Percentiles rank a stretch among this genome's conserved stretches.
These are phyloP conservation scores for Colletotrichum tofieldiae DNA, from an alignment of 2,329 filamentous ascomycete species.

Conservation along the genomic window DNA sequence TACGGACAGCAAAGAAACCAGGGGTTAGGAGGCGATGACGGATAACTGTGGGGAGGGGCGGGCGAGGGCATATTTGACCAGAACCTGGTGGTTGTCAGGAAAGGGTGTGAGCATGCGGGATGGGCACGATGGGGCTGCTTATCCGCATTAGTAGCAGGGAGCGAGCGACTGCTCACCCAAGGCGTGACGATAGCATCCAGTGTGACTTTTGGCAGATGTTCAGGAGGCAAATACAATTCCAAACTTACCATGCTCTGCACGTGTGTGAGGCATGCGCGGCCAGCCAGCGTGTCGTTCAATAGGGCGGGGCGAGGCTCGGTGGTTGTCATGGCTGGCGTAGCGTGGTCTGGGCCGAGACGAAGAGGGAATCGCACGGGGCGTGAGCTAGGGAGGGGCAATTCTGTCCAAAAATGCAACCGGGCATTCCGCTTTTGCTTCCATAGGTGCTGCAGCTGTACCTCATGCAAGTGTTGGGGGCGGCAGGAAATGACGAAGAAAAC, in stretches of 20 bases:
- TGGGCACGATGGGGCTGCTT: too few relatives aligned
- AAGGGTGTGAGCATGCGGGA: too few relatives aligned
- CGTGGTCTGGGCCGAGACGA: background rate
- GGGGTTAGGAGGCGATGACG: background rate
- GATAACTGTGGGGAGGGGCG: background rate
- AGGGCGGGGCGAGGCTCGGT: background rate
- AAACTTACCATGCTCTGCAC: too few relatives aligned
- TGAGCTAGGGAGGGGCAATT: background rate
- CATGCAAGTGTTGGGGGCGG: background rate
- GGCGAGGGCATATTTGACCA: constrained; percentile 18
- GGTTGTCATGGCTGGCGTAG: background rate
- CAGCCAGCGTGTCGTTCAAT: background rate
- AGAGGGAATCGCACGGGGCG: background rate
- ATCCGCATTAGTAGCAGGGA: too few relatives aligned
- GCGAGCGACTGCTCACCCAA: too few relatives aligned
- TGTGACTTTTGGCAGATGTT: too few relatives aligned
- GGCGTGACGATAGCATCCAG: too few relatives aligned
- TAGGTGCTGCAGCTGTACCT: background rate
- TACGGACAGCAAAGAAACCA: background rate
- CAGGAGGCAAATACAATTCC: too few relatives aligned
- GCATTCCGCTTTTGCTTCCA: background rate
- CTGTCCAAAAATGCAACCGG: background rate
- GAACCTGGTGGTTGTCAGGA: background rate
- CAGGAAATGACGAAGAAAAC: background rate
- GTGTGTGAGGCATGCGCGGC: background rate